Evolutionary conservation across 306 rosid genomes (phyloP).

Genomic region (Datisca glomerata): DNA sequence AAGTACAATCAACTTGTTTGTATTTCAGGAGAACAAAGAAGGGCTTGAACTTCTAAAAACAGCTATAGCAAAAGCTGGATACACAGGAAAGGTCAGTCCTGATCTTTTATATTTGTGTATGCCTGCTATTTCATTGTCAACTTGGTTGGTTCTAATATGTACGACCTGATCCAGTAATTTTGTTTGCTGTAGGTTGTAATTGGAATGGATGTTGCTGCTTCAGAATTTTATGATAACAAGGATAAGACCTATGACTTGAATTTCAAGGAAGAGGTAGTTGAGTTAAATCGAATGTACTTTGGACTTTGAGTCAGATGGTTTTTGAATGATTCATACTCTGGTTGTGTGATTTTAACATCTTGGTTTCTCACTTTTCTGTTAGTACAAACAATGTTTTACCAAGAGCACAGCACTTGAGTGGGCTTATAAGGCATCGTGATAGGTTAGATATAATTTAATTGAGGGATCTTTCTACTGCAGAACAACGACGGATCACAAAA

Average conservation of each 20-base stretch:
- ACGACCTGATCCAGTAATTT: no score
- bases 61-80: conserved; percentile 93
- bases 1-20: no score
- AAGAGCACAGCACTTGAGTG: neutral
- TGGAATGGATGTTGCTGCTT: conserved; percentile 98
- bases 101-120: neutral
- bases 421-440: neutral
- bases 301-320: no score
- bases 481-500: conserved; percentile 58
- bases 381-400: neutral
- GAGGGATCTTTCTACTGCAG: conserved; percentile 15
- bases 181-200: conserved; percentile 50
- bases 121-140: neutral
- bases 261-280: conserved; percentile 92
- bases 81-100: conserved; percentile 65
- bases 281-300: no score
- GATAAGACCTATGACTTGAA: conserved; percentile 76
- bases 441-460: neutral
- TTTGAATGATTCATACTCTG: no score
- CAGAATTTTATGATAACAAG: conserved; percentile 58
- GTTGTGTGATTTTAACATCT: no score
- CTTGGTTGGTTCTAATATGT: neutral
- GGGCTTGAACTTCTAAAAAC: conserved; percentile 86
- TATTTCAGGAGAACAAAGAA: conserved; percentile 85
- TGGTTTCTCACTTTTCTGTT: no score